Base-by-base conservation (phyloP, 2,329 filamentous ascomycete genomes). In the Neopestalotiopsis sp. region DNA sequence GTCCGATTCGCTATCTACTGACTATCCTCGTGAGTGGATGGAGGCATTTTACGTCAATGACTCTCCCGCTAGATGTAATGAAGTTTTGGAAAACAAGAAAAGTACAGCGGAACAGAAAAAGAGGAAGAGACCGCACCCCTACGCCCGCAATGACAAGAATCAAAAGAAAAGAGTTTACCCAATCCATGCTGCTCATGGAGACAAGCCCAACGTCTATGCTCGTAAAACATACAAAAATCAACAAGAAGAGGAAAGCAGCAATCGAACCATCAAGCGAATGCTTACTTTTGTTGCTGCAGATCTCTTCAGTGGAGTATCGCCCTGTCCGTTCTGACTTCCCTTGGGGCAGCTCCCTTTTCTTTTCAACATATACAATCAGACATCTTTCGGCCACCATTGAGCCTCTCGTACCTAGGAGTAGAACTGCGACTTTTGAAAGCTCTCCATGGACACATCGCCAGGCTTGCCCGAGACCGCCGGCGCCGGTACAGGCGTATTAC, bases 371-470 rank as follows among this genome's bases (percentile, higher is more conserved):
- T 24, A 24, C 45, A 38, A 38, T 38, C 10, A 38, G 10, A 7
- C 6, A 53, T 53, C n/a, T 49, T 53, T 53, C 9, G n/a, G 17
- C 7, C 45, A 17, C 20, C 5, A 4, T 53, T 53, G 28, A 13
- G 57, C 13, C 57, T 14, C 10, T 62, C 24, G 24, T 34, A 38
- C 4, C 20, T 40, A 62, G n/a, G 86, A 87, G 78, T 89, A 88
- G 73, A 89, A 89, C 65, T 88, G 85, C 65, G 86, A 85, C 76
- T 88, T 86, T 75, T 88, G 86, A 79, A 89, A 89, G 71, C 84
- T 85, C 71, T 87, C 86, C 1, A 82, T 82, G 1, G 84, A 85
- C 12, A 87, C 84, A 65, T 87, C 86, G 30, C 87, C 86, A 64
- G 85, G 83, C 78, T 86, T 87, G 68, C 82, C 81, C 20, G 81